phyloP scores from a whole-genome alignment of 2,329 filamentous ascomycete species.

The Colletotrichum horii region DNA sequence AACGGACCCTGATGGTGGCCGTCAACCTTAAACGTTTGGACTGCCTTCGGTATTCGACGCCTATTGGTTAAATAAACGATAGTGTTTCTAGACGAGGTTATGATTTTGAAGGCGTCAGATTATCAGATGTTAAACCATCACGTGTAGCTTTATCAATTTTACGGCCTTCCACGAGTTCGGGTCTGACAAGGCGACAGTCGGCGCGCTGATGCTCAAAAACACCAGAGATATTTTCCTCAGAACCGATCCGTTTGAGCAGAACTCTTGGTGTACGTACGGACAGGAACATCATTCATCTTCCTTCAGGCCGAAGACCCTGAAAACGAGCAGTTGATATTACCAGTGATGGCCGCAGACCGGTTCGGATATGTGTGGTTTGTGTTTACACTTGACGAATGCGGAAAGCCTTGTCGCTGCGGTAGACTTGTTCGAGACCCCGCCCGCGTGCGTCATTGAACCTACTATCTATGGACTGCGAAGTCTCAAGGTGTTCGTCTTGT shows the following conservation, averaged over 20 bases:
- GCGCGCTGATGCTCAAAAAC: neutral
- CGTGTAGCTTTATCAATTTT: neutral
- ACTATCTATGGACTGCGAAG: neutral
- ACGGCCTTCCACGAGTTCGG: neutral
- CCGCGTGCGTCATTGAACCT: neutral
- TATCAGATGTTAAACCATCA: neutral
- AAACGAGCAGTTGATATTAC: neutral
- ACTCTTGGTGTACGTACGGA: neutral
- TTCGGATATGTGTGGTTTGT: neutral
- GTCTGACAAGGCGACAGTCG: neutral
- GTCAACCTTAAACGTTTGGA: neutral
- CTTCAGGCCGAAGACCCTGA: neutral
- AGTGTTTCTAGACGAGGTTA: neutral
- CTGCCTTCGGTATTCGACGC: neutral
- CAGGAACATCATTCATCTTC: neutral
- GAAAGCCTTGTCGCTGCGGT: neutral
- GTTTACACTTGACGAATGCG: neutral
- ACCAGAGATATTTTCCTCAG: neutral
- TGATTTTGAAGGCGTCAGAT: neutral
- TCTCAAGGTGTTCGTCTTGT: neutral
- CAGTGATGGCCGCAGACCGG: neutral
- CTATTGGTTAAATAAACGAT: neutral
- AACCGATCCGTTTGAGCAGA: neutral
- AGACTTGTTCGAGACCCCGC: neutral
- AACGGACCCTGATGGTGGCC: neutral